phyloP scores from a whole-genome alignment of 495 filamentous ascomycete genomes.

The Amniculicola lignicola region DNA sequence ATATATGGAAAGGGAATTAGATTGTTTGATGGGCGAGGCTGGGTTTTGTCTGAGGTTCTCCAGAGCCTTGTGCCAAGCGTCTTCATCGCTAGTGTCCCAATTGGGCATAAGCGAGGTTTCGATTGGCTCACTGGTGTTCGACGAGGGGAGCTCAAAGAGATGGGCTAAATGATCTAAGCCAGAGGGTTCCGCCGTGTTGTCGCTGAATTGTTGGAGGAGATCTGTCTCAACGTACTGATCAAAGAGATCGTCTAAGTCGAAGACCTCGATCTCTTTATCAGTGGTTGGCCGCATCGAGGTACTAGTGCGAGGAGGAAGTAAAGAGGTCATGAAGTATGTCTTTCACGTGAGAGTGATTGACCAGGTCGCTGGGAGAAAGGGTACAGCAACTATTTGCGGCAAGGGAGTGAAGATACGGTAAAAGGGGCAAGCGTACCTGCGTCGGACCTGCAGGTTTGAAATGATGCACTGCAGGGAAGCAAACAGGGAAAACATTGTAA shows the following conservation, averaged over 20 bases:
- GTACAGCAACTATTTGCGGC: conserved; percentile 4
- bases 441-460: conserved; percentile 16
- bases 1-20: conserved; percentile 25
- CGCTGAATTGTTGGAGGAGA: conserved; percentile 37
- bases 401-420: background rate
- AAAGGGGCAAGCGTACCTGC: conserved; percentile 18
- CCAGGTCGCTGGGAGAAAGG: conserved; percentile 16
- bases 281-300: conserved; percentile 38
- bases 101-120: conserved; percentile 36
- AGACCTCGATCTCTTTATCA: conserved; percentile 42
- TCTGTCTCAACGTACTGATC: conserved; percentile 43
- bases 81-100: conserved; percentile 17
- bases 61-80: conserved; percentile 36
- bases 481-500: conserved; percentile 30
- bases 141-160: conserved; percentile 38
- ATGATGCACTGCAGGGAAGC: conserved; percentile 14
- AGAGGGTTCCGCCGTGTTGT: conserved; percentile 30
- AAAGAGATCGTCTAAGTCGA: conserved; percentile 43
- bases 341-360: conserved; percentile 30
- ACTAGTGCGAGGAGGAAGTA: conserved; percentile 20
- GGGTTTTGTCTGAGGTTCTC: conserved; percentile 29
- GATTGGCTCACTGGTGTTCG: conserved; percentile 35
- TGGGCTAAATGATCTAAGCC: conserved; percentile 37
- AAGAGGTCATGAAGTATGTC: conserved; percentile 27
- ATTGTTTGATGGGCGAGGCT: conserved; percentile 27